These are phyloP conservation scores for Hemileccinum impolitum DNA, from an alignment of 768 basidiomycete species.

Conservation along the genomic window DNA sequence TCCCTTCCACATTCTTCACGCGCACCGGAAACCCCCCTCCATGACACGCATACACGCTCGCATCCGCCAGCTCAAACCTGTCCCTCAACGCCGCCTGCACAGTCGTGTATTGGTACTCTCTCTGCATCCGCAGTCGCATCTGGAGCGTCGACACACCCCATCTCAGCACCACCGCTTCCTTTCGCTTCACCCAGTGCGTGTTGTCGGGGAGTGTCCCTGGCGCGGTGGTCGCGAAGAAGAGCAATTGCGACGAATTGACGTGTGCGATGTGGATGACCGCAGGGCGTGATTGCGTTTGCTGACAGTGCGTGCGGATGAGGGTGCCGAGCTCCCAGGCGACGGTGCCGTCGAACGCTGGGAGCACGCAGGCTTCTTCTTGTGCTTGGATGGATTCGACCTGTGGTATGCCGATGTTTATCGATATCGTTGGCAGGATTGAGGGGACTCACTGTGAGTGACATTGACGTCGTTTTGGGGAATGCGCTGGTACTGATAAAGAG, in stretches of 20 bases:
- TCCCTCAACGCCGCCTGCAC: conserved; percentile 10
- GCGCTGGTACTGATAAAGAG: too few relatives aligned
- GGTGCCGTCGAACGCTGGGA: conserved; percentile 28
- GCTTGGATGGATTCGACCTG: conserved; percentile 21
- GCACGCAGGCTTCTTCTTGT: conserved; percentile 25
- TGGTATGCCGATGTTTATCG: not conserved
- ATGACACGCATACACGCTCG: conserved; percentile 29
- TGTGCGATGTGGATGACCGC: conserved; percentile 29
- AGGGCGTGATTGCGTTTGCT: conserved; percentile 17
- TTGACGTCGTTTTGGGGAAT: not conserved
- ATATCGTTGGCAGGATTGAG: too few relatives aligned
- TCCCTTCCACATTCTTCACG: conserved; percentile 32
- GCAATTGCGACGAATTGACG: conserved; percentile 27
- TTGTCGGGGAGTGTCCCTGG: conserved; percentile 32
- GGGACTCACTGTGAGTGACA: conserved; percentile 13
- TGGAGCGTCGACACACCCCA: conserved; percentile 30
- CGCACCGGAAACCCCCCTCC: conserved; percentile 34
- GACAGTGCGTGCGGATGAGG: conserved; percentile 21
- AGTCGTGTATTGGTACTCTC: not conserved
- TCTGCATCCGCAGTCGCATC: conserved; percentile 18
- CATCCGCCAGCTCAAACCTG: conserved; percentile 24
- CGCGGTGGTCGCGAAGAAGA: conserved; percentile 29
- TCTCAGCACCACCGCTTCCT: conserved; percentile 29
- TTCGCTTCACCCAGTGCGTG: conserved; percentile 34
- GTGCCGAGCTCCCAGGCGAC: conserved; percentile 34